A percentile compares a stretch with the other conserved stretches of the same genome.
Conservation (phyloP, 2,329 filamentous ascomycete species). For the Tolypocladium ophioglossoides region DNA sequence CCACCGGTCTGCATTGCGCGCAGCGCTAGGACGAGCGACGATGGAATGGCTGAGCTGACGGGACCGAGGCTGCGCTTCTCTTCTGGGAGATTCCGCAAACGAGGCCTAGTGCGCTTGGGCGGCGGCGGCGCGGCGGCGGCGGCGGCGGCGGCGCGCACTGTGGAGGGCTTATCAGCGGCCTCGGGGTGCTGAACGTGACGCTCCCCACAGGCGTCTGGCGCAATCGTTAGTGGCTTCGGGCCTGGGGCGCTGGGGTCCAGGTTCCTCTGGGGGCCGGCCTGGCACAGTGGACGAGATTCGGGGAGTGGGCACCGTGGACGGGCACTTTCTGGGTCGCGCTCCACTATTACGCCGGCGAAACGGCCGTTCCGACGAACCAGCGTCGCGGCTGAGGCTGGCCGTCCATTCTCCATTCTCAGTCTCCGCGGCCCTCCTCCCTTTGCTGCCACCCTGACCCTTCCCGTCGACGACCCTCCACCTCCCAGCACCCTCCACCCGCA, state of each 20-base stretch:
- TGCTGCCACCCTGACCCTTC: slow-evolving; percentile 12
- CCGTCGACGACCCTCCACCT: slow-evolving; percentile 5
- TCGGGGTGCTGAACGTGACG: background rate
- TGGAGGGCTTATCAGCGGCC: background rate
- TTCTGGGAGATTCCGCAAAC: slow-evolving; percentile 7
- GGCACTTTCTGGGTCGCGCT: slow-evolving; percentile 17
- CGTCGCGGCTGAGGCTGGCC: slow-evolving; percentile 2
- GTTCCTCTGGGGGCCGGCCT: background rate
- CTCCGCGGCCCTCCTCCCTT: slow-evolving; percentile 12
- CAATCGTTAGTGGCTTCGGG: background rate
- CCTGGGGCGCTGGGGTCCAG: background rate
- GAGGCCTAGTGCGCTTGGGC: too few relatives aligned
- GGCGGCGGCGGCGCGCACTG: background rate
- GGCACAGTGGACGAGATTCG: background rate
- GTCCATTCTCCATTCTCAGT: slow-evolving; percentile 7
- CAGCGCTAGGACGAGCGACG: background rate
- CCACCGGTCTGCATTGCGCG: background rate
- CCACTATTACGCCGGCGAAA: slow-evolving; percentile 51
- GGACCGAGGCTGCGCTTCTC: background rate
- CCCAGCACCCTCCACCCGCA: background rate
- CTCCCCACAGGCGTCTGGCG: background rate
- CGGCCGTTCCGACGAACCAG: slow-evolving; percentile 37
- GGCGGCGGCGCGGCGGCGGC: too few relatives aligned
- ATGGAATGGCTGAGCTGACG: background rate
- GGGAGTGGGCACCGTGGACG: background rate